Evolutionary conservation across 23 red algal genomes (phyloP), one percentile per base, ranked within the genome.

Genomic region (Pyropia haitanensis): DNA sequence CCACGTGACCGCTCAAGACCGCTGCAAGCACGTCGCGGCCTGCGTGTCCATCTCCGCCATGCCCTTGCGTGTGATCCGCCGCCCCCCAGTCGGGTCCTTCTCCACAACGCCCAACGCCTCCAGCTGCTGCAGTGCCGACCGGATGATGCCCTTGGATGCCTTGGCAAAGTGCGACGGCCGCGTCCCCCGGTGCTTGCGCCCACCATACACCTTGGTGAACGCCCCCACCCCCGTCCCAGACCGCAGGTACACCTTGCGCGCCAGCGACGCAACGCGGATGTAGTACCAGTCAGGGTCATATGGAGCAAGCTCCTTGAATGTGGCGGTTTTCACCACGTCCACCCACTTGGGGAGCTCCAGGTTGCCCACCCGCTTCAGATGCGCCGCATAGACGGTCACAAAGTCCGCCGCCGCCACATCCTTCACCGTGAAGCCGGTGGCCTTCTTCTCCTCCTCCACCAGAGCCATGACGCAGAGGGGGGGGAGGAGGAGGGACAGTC

Each of bases 201-300:
- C 70, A 19, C 92, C 92, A 64, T 89, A 96, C 46, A 89, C 83
- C 71, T 86, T 84, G 23, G 69, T 51, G 65, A 87, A 96, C 32
- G 87, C 76, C 10, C 92, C 92, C 21, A 88, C 88, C 4, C 92
- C 92, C 21, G 79, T 76, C 13, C 83, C 79, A 13, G 71, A 72
- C 9, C 92, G 73, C 12, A 85, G 76, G 63, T 96, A 96, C 12
- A 96, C 82, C 61, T 78, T 73, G 14, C 92, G 75, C 15, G 92
- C 92, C 65, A 96, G 79, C 17, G 92, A 83, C 2, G 92, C 92
- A 75, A 96, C 83, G 58, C 92, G 65, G 2, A 96, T 78, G 71
- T 90, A 96, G 30, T 84, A 82, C 92, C 92, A 96, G 67, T 96
- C 92, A 27, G 67, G 92, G 44, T 96, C 92, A 65, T 89, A 85